Conservation (phyloP, 2,329 filamentous ascomycete species). For the Chrysoporthe puriensis region DNA sequence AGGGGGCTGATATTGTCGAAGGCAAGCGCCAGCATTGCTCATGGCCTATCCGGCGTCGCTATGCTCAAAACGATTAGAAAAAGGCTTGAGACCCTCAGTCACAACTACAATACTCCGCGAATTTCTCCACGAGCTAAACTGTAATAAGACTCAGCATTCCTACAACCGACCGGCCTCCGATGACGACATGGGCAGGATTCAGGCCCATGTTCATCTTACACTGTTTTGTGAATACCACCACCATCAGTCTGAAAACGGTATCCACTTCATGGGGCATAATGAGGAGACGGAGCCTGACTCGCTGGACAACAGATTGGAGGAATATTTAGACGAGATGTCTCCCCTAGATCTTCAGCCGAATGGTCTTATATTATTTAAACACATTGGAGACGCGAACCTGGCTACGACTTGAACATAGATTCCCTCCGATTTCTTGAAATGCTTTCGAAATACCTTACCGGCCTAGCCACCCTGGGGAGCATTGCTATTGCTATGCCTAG, state of each 20-base stretch:
- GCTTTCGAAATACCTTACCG: not conserved
- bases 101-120: not conserved
- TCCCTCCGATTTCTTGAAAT: not conserved
- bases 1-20: too few species aligned
- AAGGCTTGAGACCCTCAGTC: not conserved
- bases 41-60: too few species aligned
- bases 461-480: conserved; percentile 10
- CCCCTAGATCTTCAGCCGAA: not conserved
- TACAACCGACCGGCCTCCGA: conserved; percentile 5
- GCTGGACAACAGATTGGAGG: not conserved
- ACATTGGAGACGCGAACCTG: not conserved
- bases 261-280: not conserved
- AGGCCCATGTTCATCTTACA: not conserved
- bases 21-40: too few species aligned
- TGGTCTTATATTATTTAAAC: not conserved
- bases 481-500: conserved; percentile 5
- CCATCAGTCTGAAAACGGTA: not conserved
- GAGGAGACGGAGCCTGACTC: not conserved
- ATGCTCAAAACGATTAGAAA: too few species aligned
- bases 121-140: conserved; percentile 10
- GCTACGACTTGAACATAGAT: not conserved
- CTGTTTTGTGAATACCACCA: not conserved
- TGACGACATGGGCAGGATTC: not conserved
- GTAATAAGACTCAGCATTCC: not conserved
- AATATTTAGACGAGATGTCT: not conserved